Base-by-base conservation (phyloP, 305 asterid species). In the Caryopteris hybrid region DNA sequence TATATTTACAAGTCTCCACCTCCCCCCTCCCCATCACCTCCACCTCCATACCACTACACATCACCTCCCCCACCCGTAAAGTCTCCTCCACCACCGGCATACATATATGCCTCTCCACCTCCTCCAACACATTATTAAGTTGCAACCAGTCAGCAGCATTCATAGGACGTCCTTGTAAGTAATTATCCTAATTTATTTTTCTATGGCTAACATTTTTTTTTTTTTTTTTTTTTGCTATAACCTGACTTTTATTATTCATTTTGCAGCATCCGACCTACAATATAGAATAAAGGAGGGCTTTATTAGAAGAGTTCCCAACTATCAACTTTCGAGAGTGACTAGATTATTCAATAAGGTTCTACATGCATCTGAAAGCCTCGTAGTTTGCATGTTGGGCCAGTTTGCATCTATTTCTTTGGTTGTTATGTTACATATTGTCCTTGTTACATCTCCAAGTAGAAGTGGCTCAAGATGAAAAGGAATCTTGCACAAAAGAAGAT, bases 41-140 rank as follows among this genome's bases (percentile, higher is more conserved):
- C 67, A 41, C 78, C 78, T 0, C 74, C 66, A 0, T 80, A 80
- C 7, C 0, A 17, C 5, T 80, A 76, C 76, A 66, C 34, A 50
- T 76, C 85, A 1, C 78, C 80, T 0, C 80, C 84, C 0, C 81
- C 88, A 1, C 84, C 84, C 10, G 61, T 79, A 20, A 20, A 25
- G 36, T 76, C 86, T 31, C 85, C 86, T 47, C 89, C 84, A 4
- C 88, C 85, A 51, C 85, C 89, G 0, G 73, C 41, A 11, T 82
- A 82, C 74, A 60, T 56, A 38, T 78, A 85, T 25, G 69, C 68
- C 48, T 80, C 88, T 7, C 87, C 92, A 12, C 89, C 92, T 48
- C 92, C 92, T 13, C 87, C 90, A 6, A 76, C 53, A 25, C 70
- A 82, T 46, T 80, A 84, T 22, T 86, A 64, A 71, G 64, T 18